These are phyloP conservation scores for Brassica rapa DNA, from an alignment of 345 rosid genomes.

Conservation along the genomic window DNA sequence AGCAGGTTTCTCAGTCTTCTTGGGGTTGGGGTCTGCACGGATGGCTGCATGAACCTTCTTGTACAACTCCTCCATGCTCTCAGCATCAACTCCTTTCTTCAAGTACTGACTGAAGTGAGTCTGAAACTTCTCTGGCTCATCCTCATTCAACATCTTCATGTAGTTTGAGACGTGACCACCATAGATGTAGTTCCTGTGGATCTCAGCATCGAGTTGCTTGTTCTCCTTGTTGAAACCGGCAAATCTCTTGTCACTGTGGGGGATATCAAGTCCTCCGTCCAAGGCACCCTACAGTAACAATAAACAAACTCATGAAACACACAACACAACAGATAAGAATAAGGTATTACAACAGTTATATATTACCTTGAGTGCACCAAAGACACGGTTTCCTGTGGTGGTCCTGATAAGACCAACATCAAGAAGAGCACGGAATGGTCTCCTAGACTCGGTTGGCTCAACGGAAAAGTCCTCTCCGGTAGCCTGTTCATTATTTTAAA, in stretches of 20 bases:
- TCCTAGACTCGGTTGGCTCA: conserved; percentile 62
- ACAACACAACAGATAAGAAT: not conserved
- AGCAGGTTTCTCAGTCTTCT: conserved; percentile 54
- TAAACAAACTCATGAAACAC: not conserved
- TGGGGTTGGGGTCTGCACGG: conserved; percentile 57
- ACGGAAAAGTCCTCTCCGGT: conserved; percentile 69
- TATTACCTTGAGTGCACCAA: conserved; percentile 71
- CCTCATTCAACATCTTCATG: conserved; percentile 59
- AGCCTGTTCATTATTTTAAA: not conserved
- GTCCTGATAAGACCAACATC: conserved; percentile 74
- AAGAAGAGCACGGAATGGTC: conserved; percentile 82
- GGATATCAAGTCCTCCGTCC: conserved; percentile 78
- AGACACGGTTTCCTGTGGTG: conserved; percentile 78
- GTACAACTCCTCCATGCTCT: conserved; percentile 57
- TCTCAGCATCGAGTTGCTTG: conserved; percentile 69
- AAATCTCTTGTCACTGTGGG: conserved; percentile 73
- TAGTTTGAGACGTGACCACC: conserved; percentile 73
- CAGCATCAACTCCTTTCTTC: conserved; percentile 61
- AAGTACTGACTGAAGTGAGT: conserved; percentile 63
- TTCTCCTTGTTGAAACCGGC: conserved; percentile 65
- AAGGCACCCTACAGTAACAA: conserved; percentile 39
- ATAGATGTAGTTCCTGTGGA: conserved; percentile 64
- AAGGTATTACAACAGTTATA: not conserved
- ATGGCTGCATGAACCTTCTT: conserved; percentile 75
- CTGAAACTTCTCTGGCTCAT: conserved; percentile 74